These are phyloP conservation scores for Nicotiana obtusifolia DNA, from an alignment of 257 asterid genomes.

Conservation along the genomic window DNA sequence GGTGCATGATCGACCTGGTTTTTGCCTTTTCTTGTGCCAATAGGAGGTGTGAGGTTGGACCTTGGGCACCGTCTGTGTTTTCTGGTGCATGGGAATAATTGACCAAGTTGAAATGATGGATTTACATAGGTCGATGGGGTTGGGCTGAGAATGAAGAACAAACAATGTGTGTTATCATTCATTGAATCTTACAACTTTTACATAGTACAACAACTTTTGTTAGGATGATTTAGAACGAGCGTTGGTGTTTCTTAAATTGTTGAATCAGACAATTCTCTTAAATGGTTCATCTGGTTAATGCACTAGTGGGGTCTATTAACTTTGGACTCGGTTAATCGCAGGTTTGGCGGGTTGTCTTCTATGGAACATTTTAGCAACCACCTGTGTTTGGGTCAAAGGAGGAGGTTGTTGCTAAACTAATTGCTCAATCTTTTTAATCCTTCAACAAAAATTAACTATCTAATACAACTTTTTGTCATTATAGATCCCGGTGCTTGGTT, in stretches of 20 bases:
- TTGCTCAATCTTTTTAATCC: background rate
- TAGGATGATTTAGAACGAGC: background rate
- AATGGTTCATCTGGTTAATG: constrained; percentile 10
- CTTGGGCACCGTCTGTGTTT: too few relatives aligned
- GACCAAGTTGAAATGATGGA: too few relatives aligned
- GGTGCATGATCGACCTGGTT: too few relatives aligned
- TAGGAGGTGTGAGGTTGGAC: too few relatives aligned
- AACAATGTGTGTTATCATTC: too few relatives aligned
- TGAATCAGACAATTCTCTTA: background rate
- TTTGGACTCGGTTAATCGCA: constrained; percentile 28
- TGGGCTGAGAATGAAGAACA: too few relatives aligned
- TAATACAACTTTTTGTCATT: constrained; percentile 9
- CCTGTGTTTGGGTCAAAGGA: constrained; percentile 66
- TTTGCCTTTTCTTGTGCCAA: too few relatives aligned
- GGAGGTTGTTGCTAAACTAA: constrained; percentile 50
- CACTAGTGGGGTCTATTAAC: background rate
- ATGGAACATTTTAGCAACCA: constrained; percentile 64
- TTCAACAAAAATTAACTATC: background rate
- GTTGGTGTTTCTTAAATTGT: background rate
- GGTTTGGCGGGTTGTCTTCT: constrained; percentile 59
- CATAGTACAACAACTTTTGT: too few relatives aligned
- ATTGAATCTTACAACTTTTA: too few relatives aligned
- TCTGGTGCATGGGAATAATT: too few relatives aligned
- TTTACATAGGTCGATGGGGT: too few relatives aligned
- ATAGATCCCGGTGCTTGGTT: constrained; percentile 68